Evolutionary conservation across 2,329 filamentous ascomycete species (phyloP).

Genomic region (Gnomoniopsis sp.): DNA sequence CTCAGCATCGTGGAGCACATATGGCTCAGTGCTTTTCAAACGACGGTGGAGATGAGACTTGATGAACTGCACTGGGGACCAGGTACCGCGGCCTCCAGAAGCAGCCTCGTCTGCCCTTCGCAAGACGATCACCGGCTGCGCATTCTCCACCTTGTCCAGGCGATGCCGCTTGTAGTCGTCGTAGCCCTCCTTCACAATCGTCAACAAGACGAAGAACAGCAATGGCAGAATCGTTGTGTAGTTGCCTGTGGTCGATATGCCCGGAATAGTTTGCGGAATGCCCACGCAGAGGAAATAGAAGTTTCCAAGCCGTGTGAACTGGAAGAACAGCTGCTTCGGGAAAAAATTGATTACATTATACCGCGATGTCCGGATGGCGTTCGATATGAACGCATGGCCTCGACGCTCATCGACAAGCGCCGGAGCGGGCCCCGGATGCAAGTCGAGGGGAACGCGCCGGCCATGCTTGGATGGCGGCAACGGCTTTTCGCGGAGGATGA

Average conservation of each 20-base stretch:
- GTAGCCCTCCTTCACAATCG: constrained; percentile 81
- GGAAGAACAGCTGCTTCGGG: constrained; percentile 78
- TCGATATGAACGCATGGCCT: constrained; percentile 48
- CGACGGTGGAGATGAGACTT: neutral
- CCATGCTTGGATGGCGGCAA: constrained; percentile 25
- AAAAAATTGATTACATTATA: constrained; percentile 84
- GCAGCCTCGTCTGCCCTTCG: constrained; percentile 50
- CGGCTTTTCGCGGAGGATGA: constrained; percentile 21
- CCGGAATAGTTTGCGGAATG: constrained; percentile 78
- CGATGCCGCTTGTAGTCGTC: constrained; percentile 79
- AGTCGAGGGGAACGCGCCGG: constrained; percentile 24
- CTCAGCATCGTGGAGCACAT: neutral
- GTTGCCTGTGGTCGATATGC: constrained; percentile 70
- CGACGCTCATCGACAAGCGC: constrained; percentile 48
- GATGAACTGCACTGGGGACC: neutral
- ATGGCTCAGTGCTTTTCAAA: neutral
- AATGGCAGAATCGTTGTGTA: constrained; percentile 73
- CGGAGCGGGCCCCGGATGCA: constrained; percentile 10
- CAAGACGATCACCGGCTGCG: constrained; percentile 44
- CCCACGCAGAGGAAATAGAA: constrained; percentile 85
- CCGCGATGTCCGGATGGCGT: constrained; percentile 74
- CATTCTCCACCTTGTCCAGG: constrained; percentile 79
- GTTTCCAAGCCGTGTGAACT: constrained; percentile 83
- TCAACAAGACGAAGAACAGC: constrained; percentile 73
- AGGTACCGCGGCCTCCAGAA: constrained; percentile 42